Conservation (phyloP, 768 basidiomycete genomes). For the Cyclocybe aegerita region DNA sequence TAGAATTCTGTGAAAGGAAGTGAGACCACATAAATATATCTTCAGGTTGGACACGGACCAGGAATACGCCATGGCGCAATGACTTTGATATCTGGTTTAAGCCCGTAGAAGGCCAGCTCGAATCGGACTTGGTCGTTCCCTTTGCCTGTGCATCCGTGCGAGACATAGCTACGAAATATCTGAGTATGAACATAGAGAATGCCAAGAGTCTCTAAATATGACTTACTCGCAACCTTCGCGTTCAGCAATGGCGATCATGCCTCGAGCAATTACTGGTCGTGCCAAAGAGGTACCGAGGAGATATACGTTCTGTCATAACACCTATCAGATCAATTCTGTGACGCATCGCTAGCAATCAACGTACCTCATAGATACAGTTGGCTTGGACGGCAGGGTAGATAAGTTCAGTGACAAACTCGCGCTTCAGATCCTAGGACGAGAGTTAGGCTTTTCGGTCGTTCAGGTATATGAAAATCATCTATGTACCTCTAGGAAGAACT, state of each 20-base stretch:
- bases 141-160: constrained; percentile 99
- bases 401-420: constrained; percentile 93
- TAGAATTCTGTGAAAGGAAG: constrained; percentile 73
- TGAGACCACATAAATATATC: neutral
- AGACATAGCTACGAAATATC: constrained; percentile 66
- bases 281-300: constrained; percentile 97
- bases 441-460: neutral
- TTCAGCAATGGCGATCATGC: constrained; percentile 94
- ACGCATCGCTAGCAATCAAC: constrained; percentile 14
- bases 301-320: constrained; percentile 74
- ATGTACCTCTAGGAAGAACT: constrained; percentile 85
- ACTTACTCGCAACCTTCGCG: constrained; percentile 93
- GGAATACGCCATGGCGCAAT: constrained; percentile 98
- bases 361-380: constrained; percentile 97
- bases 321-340: constrained; percentile 1
- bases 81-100: constrained; percentile 98
- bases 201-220: neutral
- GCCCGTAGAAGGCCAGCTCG: constrained; percentile 97
- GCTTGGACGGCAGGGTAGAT: constrained; percentile 99
- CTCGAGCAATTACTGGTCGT: constrained; percentile 97
- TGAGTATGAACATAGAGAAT: neutral
- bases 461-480: neutral
- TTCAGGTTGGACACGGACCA: constrained; percentile 42
- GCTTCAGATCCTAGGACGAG: constrained; percentile 74
- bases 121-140: constrained; percentile 99